These are phyloP conservation scores for Solanum chacoense DNA, from an alignment of 305 asterid genomes.

Conservation along the genomic window DNA sequence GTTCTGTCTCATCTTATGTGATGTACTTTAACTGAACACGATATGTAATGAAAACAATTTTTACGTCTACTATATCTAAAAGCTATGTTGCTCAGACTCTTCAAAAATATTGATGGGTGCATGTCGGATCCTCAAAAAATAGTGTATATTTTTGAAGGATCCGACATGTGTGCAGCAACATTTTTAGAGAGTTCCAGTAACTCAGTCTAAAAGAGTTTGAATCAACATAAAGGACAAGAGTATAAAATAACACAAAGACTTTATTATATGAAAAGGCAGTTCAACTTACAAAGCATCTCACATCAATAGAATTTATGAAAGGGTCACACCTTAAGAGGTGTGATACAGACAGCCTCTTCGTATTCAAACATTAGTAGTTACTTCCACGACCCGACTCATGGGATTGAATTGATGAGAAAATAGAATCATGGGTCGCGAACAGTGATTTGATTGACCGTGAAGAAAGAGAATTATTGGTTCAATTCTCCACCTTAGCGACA, in stretches of 20 bases:
- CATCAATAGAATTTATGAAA: not conserved
- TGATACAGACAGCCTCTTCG: not conserved
- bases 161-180: fast-evolving
- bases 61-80: not conserved
- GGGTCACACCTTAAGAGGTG: not conserved
- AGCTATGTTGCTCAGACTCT: not conserved
- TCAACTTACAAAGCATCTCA: too few species aligned
- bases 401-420: too few species aligned
- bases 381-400: not conserved
- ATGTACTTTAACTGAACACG: not conserved
- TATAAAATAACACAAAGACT: not conserved
- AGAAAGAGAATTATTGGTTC: too few species aligned
- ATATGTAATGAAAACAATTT: not conserved
- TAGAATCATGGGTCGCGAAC: not conserved
- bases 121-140: not conserved
- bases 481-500: too few species aligned
- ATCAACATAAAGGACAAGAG: not conserved
- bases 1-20: too few species aligned
- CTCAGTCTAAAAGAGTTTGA: not conserved
- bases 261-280: not conserved
- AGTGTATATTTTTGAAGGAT: not conserved
- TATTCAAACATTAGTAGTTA: not conserved
- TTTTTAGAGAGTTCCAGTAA: not conserved
- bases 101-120: not conserved
- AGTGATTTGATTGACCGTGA: not conserved